A percentile compares a stretch with the other conserved stretches of the same genome.
Evolutionary conservation across 805 yeast species (phyloP).

Genomic region (Candida dendrica): DNA sequence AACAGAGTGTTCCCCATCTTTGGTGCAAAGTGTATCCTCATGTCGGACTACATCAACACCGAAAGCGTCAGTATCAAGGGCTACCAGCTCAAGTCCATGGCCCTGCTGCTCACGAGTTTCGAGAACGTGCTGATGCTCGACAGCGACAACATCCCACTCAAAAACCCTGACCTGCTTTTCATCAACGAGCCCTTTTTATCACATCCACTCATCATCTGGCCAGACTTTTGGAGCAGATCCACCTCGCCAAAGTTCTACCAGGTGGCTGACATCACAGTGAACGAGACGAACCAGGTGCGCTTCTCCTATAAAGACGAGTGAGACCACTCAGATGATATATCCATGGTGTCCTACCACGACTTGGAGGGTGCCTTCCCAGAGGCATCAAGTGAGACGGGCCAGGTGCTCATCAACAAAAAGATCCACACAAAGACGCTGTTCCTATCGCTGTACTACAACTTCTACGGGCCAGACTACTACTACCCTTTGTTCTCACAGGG

Average conservation of each 20-base stretch:
- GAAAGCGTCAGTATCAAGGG: conserved; percentile 38
- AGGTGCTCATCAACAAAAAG: conserved; percentile 49
- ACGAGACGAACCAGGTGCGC: conserved; percentile 22
- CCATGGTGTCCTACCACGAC: conserved; percentile 57
- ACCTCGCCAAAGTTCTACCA: conserved; percentile 53
- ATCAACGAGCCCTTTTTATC: conserved; percentile 26
- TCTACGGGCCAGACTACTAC: conserved; percentile 53
- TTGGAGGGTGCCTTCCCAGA: conserved; percentile 64
- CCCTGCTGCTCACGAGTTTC: conserved; percentile 70
- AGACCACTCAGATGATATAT: conserved; percentile 22
- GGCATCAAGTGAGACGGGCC: conserved; percentile 66
- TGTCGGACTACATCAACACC: conserved; percentile 32
- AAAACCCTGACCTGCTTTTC: conserved; percentile 39
- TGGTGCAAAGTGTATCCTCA: conserved; percentile 58
- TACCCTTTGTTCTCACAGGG: conserved; percentile 57
- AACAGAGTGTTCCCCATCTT: conserved; percentile 56
- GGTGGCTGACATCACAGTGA: conserved; percentile 41
- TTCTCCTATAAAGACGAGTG: conserved; percentile 27
- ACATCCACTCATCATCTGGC: conserved; percentile 51
- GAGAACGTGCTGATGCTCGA: conserved; percentile 70
- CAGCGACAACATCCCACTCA: conserved; percentile 60
- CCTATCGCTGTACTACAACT: conserved; percentile 57
- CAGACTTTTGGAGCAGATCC: conserved; percentile 66
- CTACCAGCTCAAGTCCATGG: conserved; percentile 69
- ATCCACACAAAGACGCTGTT: conserved; percentile 51